Conservation (phyloP, 2,329 filamentous ascomycete genomes). For the Botryosphaeria dothidea region DNA sequence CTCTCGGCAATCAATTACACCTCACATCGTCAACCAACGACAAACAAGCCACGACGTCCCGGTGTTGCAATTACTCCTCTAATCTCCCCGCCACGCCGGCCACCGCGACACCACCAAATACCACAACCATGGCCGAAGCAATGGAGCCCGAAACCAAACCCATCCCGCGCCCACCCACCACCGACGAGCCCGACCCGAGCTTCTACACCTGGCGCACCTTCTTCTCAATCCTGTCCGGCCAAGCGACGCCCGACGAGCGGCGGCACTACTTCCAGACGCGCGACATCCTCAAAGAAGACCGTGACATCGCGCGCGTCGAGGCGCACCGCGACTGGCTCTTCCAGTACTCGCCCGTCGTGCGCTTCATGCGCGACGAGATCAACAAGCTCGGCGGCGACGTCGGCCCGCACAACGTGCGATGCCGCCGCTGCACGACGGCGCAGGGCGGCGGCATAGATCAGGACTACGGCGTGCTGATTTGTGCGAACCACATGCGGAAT, state of each 20-base stretch:
- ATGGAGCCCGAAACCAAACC: slow-evolving; percentile 5
- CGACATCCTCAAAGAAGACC: slow-evolving; percentile 72
- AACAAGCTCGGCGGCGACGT: slow-evolving; percentile 75
- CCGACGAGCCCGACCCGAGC: slow-evolving; percentile 33
- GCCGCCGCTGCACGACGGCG: slow-evolving; percentile 72
- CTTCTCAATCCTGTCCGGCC: slow-evolving; percentile 77
- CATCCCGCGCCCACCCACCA: slow-evolving; percentile 21
- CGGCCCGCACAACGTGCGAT: slow-evolving; percentile 74
- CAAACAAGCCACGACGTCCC: not conserved
- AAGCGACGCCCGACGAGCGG: slow-evolving; percentile 67
- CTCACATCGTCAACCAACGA: not conserved
- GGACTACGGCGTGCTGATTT: slow-evolving; percentile 84
- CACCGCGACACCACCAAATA: not conserved
- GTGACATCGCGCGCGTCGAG: slow-evolving; percentile 81
- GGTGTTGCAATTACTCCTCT: not conserved
- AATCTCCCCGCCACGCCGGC: not conserved
- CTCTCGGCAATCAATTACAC: not conserved
- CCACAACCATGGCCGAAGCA: slow-evolving; percentile 12
- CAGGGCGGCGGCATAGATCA: slow-evolving; percentile 84
- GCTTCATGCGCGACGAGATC: slow-evolving; percentile 84
- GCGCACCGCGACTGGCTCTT: slow-evolving; percentile 81
- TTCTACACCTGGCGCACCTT: slow-evolving; percentile 74
- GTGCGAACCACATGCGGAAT: slow-evolving; percentile 85
- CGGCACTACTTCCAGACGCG: slow-evolving; percentile 77
- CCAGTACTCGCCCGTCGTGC: slow-evolving; percentile 77